Evolutionary conservation across 306 rosid species (phyloP), one percentile per base, ranked within the genome.

Genomic region (Dalbergia cultrata): DNA sequence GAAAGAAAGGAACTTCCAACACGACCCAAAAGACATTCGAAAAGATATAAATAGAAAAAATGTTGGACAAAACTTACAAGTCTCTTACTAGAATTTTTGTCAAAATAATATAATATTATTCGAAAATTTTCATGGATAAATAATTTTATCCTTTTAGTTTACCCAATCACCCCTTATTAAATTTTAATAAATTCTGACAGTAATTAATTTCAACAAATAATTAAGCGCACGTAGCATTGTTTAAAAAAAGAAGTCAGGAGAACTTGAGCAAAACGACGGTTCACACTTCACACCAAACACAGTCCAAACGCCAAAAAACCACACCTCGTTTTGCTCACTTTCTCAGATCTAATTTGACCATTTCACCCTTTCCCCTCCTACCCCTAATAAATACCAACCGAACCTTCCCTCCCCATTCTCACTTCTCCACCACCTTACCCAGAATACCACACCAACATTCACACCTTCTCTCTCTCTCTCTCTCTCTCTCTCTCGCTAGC

Each of bases 401-500:
- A 81, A 68, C 81, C 86, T 87, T 83, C 84, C 62, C 85, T 56
- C 43, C 62, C 75, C 61, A 19, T 79, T 85, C 84, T 19, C 67
- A 60, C n/a, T 13, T 50, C 17, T 4, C 14, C 53, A 47, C 53
- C 14, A 26, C 31, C 13, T 47, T 7, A 3, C 16, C 14, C 13
- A 47, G 5, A 37, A 37, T 37, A 7, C 5, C 49, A 6, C 58
- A 52, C 11, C 58, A 18, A 52, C 16, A 13, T 52, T 52, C 58
- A 52, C 18, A 13, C 19, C 58, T 8, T 14, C 17, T 14, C 17
- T 52, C 57, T 52, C 17, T 53, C 59, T 53, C 59, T n/a, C n/a
- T n/a, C 18, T 14, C 17, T 14, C 17, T 52, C 57, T 52, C 17
- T 53, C 59, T 53, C 59, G n/a, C 59, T 53, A 52, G 2, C 66